phyloP scores from a whole-genome alignment of 2,329 filamentous ascomycete genomes.

The Neocatenulostroma microsporum region DNA sequence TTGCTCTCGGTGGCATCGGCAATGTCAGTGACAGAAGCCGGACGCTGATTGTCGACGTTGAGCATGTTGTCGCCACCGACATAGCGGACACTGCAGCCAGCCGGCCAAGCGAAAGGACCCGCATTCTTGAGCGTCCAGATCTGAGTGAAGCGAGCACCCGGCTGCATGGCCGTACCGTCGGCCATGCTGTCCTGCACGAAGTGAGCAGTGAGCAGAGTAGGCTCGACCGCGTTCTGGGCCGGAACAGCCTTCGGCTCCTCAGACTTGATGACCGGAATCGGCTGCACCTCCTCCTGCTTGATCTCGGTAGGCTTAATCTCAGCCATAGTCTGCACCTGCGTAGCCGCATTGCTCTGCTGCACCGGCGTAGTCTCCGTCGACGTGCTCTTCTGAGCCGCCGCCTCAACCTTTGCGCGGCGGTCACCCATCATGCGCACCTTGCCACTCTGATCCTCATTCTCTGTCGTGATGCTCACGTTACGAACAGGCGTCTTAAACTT shows the following conservation, averaged over 20 bases:
- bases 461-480: slow-evolving; percentile 77
- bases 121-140: slow-evolving; percentile 87
- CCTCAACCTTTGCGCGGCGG: slow-evolving; percentile 27
- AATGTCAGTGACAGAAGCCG: slow-evolving; percentile 69
- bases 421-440: slow-evolving; percentile 69
- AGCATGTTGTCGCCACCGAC: slow-evolving; percentile 97
- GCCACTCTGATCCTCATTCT: slow-evolving; percentile 66
- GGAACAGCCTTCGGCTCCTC: slow-evolving; percentile 14
- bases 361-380: slow-evolving; percentile 12
- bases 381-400: slow-evolving; percentile 8
- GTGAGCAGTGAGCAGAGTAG: slow-evolving; percentile 48
- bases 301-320: slow-evolving; percentile 55
- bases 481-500: slow-evolving; percentile 93
- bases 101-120: slow-evolving; percentile 71
- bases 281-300: slow-evolving; percentile 19
- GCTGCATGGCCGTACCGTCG: slow-evolving; percentile 66
- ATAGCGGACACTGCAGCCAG: slow-evolving; percentile 82
- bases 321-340: slow-evolving; percentile 63
- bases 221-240: slow-evolving; percentile 12
- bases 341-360: slow-evolving; percentile 42
- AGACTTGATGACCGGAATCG: slow-evolving; percentile 14
- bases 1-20: slow-evolving; percentile 76
- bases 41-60: slow-evolving; percentile 70
- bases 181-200: slow-evolving; percentile 71
- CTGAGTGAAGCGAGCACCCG: slow-evolving; percentile 72